A percentile compares a stretch with the other conserved stretches of the same genome.
These are phyloP conservation scores for Botrytis deweyae DNA, from an alignment of 2,329 filamentous ascomycete genomes.

Conservation along the genomic window DNA sequence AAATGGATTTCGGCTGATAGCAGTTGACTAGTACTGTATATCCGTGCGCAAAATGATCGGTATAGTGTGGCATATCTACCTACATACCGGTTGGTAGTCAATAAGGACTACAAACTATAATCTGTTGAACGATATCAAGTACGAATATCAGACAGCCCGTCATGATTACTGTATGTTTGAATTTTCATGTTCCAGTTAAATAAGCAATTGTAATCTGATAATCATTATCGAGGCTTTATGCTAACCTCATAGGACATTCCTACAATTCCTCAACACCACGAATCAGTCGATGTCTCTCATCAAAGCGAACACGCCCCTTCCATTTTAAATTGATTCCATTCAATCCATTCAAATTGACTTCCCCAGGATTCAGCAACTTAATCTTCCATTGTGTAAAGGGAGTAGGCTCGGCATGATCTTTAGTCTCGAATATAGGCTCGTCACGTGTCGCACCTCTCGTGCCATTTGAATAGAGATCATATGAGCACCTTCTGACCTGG, in stretches of 20 bases:
- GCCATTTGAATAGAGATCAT: slow-evolving; percentile 13
- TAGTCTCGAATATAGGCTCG: slow-evolving; percentile 12
- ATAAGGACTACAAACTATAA: background rate
- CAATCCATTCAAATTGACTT: background rate
- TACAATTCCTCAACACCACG: background rate
- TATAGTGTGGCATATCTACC: background rate
- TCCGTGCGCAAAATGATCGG: background rate
- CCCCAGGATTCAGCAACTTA: slow-evolving; percentile 10
- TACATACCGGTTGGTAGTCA: no score
- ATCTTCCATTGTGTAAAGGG: slow-evolving; percentile 18
- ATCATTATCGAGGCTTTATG: background rate
- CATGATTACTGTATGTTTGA: background rate
- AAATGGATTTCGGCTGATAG: no score
- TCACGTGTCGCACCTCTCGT: background rate
- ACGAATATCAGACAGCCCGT: background rate
- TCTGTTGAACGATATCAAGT: background rate
- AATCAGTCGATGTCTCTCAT: background rate
- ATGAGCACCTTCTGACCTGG: slow-evolving; percentile 14
- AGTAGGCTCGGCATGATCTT: slow-evolving; percentile 11
- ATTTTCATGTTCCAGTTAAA: background rate
- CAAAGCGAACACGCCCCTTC: slow-evolving; percentile 11
- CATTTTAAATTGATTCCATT: slow-evolving; percentile 6
- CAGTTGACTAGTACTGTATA: no score
- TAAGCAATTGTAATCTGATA: background rate
- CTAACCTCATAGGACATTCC: background rate